A percentile compares a stretch with the other conserved stretches of the same genome.
These are phyloP conservation scores for Beta corolliflora DNA, from an alignment of 179 eudicot genomes.

Conservation along the genomic window DNA sequence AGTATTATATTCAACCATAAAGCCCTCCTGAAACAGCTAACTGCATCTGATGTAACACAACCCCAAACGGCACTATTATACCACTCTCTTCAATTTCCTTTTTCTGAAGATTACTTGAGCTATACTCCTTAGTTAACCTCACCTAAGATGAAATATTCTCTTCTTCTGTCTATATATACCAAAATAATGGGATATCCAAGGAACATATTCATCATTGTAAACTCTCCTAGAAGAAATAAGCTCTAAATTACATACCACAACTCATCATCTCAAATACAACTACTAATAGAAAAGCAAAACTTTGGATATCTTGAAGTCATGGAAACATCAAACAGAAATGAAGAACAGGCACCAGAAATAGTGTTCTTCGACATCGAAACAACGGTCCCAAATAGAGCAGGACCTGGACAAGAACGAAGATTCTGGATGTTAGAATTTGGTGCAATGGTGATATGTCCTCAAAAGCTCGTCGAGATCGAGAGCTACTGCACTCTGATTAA, in stretches of 20 bases:
- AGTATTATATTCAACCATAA: neutral
- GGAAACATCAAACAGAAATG: slow-evolving; percentile 15
- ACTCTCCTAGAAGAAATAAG: neutral
- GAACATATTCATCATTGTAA: neutral
- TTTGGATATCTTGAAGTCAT: neutral
- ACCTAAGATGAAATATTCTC: slow-evolving; percentile 39
- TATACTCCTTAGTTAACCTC: slow-evolving; percentile 52
- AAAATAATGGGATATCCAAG: neutral
- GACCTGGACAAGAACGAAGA: slow-evolving; percentile 40
- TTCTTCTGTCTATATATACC: slow-evolving; percentile 26
- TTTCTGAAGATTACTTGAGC: slow-evolving; percentile 47
- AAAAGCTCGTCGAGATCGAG: slow-evolving; percentile 67
- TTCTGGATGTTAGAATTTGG: slow-evolving; percentile 83
- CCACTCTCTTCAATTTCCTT: slow-evolving; percentile 13
- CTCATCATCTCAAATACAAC: neutral
- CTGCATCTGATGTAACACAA: neutral
- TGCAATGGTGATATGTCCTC: slow-evolving; percentile 75
- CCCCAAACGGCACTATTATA: slow-evolving; percentile 25
- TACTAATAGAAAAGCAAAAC: neutral
- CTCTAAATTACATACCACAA: neutral
- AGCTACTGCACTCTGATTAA: slow-evolving; percentile 73
- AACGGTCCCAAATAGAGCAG: slow-evolving; percentile 54
- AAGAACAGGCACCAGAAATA: slow-evolving; percentile 43
- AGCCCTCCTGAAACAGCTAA: neutral
- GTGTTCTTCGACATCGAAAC: slow-evolving; percentile 95